Base-by-base conservation (phyloP, 163 green algal genomes). In the Picocystis sp. region DNA sequence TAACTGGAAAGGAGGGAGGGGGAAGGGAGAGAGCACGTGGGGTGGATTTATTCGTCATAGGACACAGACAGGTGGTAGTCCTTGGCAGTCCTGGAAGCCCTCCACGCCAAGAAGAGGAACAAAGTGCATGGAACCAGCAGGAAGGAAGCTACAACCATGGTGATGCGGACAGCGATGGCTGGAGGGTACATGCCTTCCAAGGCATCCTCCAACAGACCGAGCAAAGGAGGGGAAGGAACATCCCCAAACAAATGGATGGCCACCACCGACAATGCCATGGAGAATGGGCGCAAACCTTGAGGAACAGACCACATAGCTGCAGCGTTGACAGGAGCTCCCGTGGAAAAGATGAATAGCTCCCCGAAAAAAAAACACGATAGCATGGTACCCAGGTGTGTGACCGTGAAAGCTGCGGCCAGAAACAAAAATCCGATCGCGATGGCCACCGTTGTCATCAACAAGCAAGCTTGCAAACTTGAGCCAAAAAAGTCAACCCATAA, bases 161-260 rank as follows among this genome's bases (percentile, higher is more conserved):
- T 38, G 29, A 38, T 38, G 29, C 29, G 29, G 8, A 38, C 29
- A 8, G 29, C 29, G 29, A 38, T 38, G 29, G 29, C 5, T 5
- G 29, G 29, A 38, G 29, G 5, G 13, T 54, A 54, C 19, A 21
- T 54, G 19, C 15, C 19, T 33, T 57, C 45, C 3, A 92, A 50
- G 13, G 41, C 47, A 14, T 52, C 71, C 57, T 95, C 84, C 35
- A 95, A 45, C 42, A 63, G 45, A 41, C 87, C 88, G 13, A 92
- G 62, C 25, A 92, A 45, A 1, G 86, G 82, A 2, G 87, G 83
- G 3, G 75, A 84, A 9, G 87, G 87, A 50, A 97, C 87, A 62
- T 97, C 87, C 0, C 87, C 87, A 1, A 92, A 49, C 23, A 93
- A 25, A 51, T 97, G 87, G 8, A 91, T 87, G 29, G 56, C 60